These are phyloP conservation scores for Aspergillus clavatus DNA, from an alignment of 2,329 filamentous ascomycete species.

Conservation along the genomic window DNA sequence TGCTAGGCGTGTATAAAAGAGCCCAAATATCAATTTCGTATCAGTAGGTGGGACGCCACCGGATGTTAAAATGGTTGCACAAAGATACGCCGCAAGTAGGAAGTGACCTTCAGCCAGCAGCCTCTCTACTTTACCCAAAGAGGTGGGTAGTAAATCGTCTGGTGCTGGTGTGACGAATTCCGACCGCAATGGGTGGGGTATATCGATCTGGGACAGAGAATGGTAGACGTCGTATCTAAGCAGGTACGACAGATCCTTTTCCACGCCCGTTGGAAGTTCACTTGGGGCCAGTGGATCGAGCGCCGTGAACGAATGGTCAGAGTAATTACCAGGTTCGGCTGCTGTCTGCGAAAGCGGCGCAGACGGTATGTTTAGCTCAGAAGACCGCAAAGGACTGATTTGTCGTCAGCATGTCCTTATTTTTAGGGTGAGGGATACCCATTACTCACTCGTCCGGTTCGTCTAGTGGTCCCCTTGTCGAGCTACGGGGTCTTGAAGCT, in stretches of 20 bases:
- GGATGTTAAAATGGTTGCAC: constrained; percentile 40
- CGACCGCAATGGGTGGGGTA: constrained; percentile 63
- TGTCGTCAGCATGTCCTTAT: constrained; percentile 12
- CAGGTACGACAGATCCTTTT: constrained; percentile 75
- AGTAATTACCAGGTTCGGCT: constrained; percentile 15
- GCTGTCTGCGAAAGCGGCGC: constrained; percentile 11
- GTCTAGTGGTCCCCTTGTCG: constrained; percentile 76
- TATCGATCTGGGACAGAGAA: constrained; percentile 60
- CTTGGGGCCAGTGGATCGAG: constrained; percentile 34
- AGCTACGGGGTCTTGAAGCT: constrained; percentile 41
- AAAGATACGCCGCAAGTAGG: constrained; percentile 63
- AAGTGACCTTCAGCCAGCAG: constrained; percentile 73
- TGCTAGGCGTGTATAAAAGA: constrained; percentile 76
- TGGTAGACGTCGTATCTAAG: constrained; percentile 79
- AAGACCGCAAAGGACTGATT: constrained; percentile 24
- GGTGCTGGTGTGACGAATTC: constrained; percentile 60
- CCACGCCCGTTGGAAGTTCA: constrained; percentile 36
- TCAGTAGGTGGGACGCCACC: constrained; percentile 46
- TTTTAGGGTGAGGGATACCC: not conserved
- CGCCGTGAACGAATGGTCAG: constrained; percentile 27
- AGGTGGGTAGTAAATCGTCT: constrained; percentile 49
- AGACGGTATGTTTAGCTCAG: constrained; percentile 16
- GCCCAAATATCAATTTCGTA: constrained; percentile 62
- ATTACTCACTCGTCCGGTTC: constrained; percentile 61
- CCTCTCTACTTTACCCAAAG: constrained; percentile 49